Evolutionary conservation across 129 eudicot genomes (phyloP).

Genomic region (Flaveria robusta): DNA sequence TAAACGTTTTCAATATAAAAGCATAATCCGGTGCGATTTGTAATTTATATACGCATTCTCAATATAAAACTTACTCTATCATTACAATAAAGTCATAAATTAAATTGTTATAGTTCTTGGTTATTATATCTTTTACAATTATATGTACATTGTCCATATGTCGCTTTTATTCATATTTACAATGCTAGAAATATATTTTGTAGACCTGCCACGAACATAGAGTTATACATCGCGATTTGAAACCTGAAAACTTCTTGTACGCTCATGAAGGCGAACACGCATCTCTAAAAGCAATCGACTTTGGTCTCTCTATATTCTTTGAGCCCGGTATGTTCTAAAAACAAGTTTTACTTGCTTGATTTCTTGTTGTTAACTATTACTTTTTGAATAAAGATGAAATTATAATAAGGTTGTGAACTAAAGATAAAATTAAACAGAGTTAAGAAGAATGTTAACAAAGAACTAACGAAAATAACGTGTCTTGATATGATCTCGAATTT

Average conservation of each 20-base stretch:
- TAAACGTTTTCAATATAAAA: too few relatives aligned
- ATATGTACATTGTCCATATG: neutral
- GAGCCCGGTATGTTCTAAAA: constrained; percentile 52
- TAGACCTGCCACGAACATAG: constrained; percentile 85
- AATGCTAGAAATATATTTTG: neutral
- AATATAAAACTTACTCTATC: too few relatives aligned
- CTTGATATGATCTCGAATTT: neutral
- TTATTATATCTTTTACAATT: neutral
- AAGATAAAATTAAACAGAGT: neutral
- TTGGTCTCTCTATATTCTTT: constrained; percentile 88
- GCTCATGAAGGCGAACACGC: constrained; percentile 58
- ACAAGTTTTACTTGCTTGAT: neutral
- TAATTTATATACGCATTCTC: too few relatives aligned
- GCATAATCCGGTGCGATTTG: too few relatives aligned
- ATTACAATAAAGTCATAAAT: too few relatives aligned
- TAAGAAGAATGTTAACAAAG: too few relatives aligned
- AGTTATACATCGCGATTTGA: constrained; percentile 82
- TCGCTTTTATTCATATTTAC: neutral
- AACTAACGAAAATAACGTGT: neutral
- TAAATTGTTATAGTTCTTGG: too few relatives aligned
- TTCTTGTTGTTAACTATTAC: neutral
- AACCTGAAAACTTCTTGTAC: constrained; percentile 86
- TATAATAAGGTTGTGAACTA: neutral
- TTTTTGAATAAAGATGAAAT: too few relatives aligned
- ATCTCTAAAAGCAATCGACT: constrained; percentile 77